Evolutionary conservation across 1,284 basidiomycete genomes (phyloP), one percentile per base, ranked within the genome.

Genomic region (Ganoderma sinense): DNA sequence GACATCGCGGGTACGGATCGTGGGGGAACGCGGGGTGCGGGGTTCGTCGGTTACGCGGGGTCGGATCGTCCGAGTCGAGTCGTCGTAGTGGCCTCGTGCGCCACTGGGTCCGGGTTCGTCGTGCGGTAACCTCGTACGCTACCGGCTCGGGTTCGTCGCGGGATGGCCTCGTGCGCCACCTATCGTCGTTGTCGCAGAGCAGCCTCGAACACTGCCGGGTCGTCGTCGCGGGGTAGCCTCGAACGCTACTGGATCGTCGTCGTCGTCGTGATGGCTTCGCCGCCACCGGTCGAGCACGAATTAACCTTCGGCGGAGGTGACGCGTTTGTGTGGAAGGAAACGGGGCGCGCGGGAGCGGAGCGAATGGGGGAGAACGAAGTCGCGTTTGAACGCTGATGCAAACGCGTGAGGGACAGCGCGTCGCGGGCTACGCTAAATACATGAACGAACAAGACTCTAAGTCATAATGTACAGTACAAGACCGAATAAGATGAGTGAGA

Each of bases 271-370:
- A 45, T 64, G 62, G 62, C 62, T 64, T 53, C 29, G 45, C 41
- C 29, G 41, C 62, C 62, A 64, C 62, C 26, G 53, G 64, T 43
- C 18, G 41, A 43, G 64, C 51, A 56, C 64, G n/a, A 66, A 66
- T 66, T 66, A 66, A 33, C 64, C 64, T 66, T 66, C 64, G 56
- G 64, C 40, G 36, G 64, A 66, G 64, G 64, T 33, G 64, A 66
- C 56, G 56, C 41, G 56, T 66, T 66, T 66, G 64, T 36, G 33
- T 36, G 8, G 33, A 8, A 36, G 33, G 33, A 36, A 36, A 36
- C 33, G 8, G 33, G 33, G 33, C 33, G 8, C 8, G 33, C 8
- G 33, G 33, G 33, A 36, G 33, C 3, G 8, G 8, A 36, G 33
- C 3, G 33, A 3, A 8, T n/a, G 33, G 33, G 33, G 8, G 33